Evolutionary conservation across 73 alveolate genomes (phyloP).

Genomic region (Uronychia binucleata): DNA sequence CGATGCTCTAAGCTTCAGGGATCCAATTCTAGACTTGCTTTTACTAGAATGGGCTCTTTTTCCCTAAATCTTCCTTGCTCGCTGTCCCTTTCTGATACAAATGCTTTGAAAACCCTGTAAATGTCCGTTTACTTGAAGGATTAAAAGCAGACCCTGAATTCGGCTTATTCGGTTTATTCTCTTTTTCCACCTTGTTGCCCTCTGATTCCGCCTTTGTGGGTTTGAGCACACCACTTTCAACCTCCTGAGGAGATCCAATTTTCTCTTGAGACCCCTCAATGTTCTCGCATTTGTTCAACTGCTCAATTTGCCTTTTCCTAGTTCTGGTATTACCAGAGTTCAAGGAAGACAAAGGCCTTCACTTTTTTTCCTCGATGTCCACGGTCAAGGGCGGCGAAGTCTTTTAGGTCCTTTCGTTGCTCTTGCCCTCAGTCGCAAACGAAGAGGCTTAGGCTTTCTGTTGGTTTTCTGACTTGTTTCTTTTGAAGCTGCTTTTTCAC

Average conservation of each 20-base stretch:
- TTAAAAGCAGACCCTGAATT: background rate
- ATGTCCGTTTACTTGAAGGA: background rate
- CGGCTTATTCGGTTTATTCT: background rate
- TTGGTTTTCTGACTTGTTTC: background rate
- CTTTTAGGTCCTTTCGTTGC: background rate
- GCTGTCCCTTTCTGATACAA: background rate
- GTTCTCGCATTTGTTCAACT: background rate
- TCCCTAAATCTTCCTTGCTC: background rate
- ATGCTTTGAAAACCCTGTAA: background rate
- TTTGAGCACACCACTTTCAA: no score
- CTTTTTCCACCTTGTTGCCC: background rate
- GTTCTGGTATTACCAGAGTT: background rate
- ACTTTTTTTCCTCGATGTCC: background rate
- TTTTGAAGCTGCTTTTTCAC: background rate
- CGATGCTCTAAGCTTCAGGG: background rate
- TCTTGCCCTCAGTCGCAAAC: no score
- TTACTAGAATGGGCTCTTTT: background rate
- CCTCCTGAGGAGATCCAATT: no score
- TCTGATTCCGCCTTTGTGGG: background rate
- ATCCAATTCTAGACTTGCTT: background rate
- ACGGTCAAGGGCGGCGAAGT: background rate
- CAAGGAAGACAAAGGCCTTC: background rate
- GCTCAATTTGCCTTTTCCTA: no score
- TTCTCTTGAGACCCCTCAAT: background rate
- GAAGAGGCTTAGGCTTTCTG: background rate